phyloP scores from a whole-genome alignment of 2,329 filamentous ascomycete genomes.

The Aureobasidium lini region DNA sequence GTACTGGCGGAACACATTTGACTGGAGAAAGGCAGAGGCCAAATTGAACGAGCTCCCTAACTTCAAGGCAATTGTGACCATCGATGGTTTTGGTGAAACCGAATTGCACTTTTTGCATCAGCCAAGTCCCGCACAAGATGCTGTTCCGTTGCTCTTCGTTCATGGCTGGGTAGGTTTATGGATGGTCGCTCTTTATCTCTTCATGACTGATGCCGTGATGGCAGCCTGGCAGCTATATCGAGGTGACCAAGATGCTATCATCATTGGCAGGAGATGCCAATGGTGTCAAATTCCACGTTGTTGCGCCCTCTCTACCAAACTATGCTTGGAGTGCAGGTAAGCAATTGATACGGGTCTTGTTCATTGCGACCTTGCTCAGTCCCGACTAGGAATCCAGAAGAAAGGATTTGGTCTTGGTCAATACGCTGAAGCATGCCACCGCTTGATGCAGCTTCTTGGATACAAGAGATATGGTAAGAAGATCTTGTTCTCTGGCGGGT shows the following conservation, averaged over 20 bases:
- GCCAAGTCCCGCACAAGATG: slow-evolving; percentile 40
- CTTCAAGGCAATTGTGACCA: slow-evolving; percentile 45
- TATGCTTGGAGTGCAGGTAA: slow-evolving; percentile 43
- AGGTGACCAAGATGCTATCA: slow-evolving; percentile 55
- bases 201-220: not conserved
- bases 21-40: slow-evolving; percentile 55
- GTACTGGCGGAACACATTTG: slow-evolving; percentile 50
- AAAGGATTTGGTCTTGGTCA: slow-evolving; percentile 52
- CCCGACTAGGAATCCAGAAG: slow-evolving; percentile 34
- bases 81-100: slow-evolving; percentile 53
- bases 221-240: slow-evolving; percentile 59
- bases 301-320: slow-evolving; percentile 49
- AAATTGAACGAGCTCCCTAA: slow-evolving; percentile 55
- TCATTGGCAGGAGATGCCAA: slow-evolving; percentile 33
- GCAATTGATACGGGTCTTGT: not conserved
- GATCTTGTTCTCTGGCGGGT: not conserved
- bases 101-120: slow-evolving; percentile 60
- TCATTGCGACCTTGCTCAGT: not conserved
- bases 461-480: slow-evolving; percentile 50
- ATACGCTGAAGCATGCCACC: slow-evolving; percentile 58
- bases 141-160: slow-evolving; percentile 60
- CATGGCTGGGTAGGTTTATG: slow-evolving; percentile 46
- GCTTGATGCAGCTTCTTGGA: slow-evolving; percentile 60
- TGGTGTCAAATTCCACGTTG: slow-evolving; percentile 44
- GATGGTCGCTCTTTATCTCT: not conserved